Evolutionary conservation across 2,329 filamentous ascomycete species (phyloP).

Genomic region (Colletotrichum eleusines): DNA sequence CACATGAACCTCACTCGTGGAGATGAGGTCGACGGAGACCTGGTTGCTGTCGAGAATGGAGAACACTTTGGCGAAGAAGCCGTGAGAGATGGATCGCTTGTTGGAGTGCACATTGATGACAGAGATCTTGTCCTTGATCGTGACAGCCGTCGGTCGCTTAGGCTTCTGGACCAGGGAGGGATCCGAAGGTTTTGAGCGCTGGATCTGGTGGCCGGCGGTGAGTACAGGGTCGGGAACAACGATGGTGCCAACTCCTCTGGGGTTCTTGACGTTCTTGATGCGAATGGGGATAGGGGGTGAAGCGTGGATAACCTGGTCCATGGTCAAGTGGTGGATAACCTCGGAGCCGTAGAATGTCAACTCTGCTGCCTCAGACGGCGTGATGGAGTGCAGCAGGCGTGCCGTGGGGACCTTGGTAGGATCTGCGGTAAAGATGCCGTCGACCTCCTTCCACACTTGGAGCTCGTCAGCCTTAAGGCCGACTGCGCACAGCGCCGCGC

Average conservation of each 20-base stretch:
- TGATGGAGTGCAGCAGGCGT: slow-evolving; percentile 88
- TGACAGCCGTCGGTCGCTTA: slow-evolving; percentile 88
- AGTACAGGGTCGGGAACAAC: slow-evolving; percentile 80
- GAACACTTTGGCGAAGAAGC: slow-evolving; percentile 95
- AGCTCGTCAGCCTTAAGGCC: slow-evolving; percentile 88
- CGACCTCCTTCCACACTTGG: slow-evolving; percentile 99
- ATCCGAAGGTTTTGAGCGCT: slow-evolving; percentile 60
- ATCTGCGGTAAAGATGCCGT: slow-evolving; percentile 89
- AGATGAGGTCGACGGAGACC: slow-evolving; percentile 95
- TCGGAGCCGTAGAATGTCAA: slow-evolving; percentile 95
- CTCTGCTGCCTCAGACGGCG: slow-evolving; percentile 94
- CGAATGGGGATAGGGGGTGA: slow-evolving; percentile 82
- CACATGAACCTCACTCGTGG: slow-evolving; percentile 95
- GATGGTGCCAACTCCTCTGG: slow-evolving; percentile 81
- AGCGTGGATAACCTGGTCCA: slow-evolving; percentile 95
- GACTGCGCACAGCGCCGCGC: slow-evolving; percentile 91
- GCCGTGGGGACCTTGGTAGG: slow-evolving; percentile 94
- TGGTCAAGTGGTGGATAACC: slow-evolving; percentile 98
- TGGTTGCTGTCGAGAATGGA: slow-evolving; percentile 87
- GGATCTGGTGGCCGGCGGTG: slow-evolving; percentile 69
- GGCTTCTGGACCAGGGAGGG: slow-evolving; percentile 66
- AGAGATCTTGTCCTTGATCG: slow-evolving; percentile 96
- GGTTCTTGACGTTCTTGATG: slow-evolving; percentile 94
- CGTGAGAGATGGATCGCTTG: slow-evolving; percentile 94
- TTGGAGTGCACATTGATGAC: slow-evolving; percentile 99